phyloP scores from a whole-genome alignment of 2,329 filamentous ascomycete genomes.

The Neonectria faginata region DNA sequence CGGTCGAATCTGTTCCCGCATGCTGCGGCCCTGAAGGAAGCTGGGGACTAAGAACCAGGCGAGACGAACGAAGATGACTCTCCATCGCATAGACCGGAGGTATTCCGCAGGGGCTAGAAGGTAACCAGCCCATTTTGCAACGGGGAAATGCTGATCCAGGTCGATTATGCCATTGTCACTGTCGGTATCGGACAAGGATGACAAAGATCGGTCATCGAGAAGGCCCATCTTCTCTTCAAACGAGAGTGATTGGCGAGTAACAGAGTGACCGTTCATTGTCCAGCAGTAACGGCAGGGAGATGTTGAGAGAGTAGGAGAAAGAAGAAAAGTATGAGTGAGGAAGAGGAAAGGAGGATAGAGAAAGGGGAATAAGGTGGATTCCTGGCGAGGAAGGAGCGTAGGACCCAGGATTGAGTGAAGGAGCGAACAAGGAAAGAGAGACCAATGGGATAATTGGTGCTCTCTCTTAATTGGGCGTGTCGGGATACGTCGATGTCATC shows the following conservation, averaged over 20 bases:
- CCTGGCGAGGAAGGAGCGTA: not conserved
- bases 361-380: conserved; percentile 20
- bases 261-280: conserved; percentile 56
- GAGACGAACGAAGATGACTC: conserved; percentile 52
- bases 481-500: conserved; percentile 3
- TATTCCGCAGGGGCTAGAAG: conserved; percentile 46
- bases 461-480: conserved; percentile 9
- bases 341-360: conserved; percentile 22
- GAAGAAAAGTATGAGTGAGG: conserved; percentile 12
- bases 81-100: conserved; percentile 51
- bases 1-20: conserved; percentile 55
- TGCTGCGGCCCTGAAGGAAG: conserved; percentile 61
- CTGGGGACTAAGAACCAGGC: conserved; percentile 64
- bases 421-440: conserved; percentile 19
- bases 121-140: conserved; percentile 49
- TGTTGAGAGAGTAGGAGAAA: conserved; percentile 11
- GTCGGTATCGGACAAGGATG: conserved; percentile 55
- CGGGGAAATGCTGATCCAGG: conserved; percentile 50
- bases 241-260: conserved; percentile 50
- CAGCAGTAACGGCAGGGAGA: conserved; percentile 28
- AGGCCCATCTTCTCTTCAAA: conserved; percentile 60
- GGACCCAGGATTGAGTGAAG: conserved; percentile 8
- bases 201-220: conserved; percentile 56
- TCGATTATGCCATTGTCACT: conserved; percentile 56
- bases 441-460: not conserved